Evolutionary conservation across 2,329 filamentous ascomycete genomes (phyloP).

Genomic region (Pseudohalonectria lignicola): DNA sequence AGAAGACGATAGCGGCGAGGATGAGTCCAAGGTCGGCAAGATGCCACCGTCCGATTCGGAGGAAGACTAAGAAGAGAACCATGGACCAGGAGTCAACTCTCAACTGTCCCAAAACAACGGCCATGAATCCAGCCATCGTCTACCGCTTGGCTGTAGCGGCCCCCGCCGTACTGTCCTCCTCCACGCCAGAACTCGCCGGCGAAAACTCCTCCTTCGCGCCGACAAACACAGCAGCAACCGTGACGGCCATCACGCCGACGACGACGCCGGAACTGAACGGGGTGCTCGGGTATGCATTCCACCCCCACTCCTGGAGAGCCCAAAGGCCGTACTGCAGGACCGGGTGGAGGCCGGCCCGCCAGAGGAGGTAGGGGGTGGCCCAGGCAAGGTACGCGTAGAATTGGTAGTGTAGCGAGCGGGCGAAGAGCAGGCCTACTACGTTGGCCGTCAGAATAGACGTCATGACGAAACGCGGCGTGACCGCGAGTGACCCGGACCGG

Average conservation of each 20-base stretch:
- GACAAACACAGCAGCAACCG: constrained; percentile 52
- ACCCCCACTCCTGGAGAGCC: constrained; percentile 78
- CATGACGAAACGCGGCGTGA: constrained; percentile 64
- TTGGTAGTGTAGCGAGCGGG: constrained; percentile 84
- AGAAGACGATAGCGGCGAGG: constrained; percentile 54
- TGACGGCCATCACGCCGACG: constrained; percentile 57
- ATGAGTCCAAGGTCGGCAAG: constrained; percentile 71
- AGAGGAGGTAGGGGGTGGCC: constrained; percentile 79
- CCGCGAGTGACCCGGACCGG: constrained; percentile 41
- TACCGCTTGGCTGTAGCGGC: too few relatives aligned
- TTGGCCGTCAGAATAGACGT: constrained; percentile 69
- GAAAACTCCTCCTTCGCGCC: constrained; percentile 35
- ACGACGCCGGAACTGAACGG: constrained; percentile 45
- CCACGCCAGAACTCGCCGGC: too few relatives aligned
- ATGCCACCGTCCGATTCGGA: constrained; percentile 77
- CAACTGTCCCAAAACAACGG: too few relatives aligned
- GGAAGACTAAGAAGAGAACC: constrained; percentile 39
- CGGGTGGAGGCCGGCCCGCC: constrained; percentile 62
- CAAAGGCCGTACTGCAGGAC: constrained; percentile 58
- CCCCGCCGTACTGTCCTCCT: too few relatives aligned
- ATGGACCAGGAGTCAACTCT: too few relatives aligned
- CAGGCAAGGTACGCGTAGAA: constrained; percentile 90
- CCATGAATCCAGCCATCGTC: too few relatives aligned
- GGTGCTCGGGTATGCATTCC: constrained; percentile 87
- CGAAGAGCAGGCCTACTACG: constrained; percentile 71